Conservation (phyloP, 164 flowering plant species). For the Pachysandra terminalis region DNA sequence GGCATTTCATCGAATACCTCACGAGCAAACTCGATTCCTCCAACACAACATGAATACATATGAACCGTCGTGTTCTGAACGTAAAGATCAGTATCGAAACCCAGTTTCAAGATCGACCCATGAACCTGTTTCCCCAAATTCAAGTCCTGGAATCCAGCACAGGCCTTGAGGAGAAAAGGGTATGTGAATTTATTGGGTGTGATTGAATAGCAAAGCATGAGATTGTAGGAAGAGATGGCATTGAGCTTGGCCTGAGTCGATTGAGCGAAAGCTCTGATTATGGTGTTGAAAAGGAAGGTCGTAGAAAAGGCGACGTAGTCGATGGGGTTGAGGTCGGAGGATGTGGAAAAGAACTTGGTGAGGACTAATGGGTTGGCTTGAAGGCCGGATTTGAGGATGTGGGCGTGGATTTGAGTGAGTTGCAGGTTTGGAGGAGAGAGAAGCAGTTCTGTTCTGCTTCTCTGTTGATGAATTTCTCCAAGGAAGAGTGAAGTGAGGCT, state of each 20-base stretch:
- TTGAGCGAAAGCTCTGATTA: slow-evolving; percentile 41
- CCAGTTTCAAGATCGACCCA: slow-evolving; percentile 41
- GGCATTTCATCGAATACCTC: slow-evolving; percentile 44
- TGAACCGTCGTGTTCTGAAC: slow-evolving; percentile 52
- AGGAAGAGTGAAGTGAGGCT: background rate
- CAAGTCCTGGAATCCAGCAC: slow-evolving; percentile 39
- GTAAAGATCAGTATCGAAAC: slow-evolving; percentile 40
- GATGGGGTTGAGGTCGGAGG: slow-evolving; percentile 30
- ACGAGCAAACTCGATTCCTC: slow-evolving; percentile 33
- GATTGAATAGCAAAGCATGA: slow-evolving; percentile 31
- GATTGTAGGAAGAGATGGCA: slow-evolving; percentile 26
- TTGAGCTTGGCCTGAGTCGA: slow-evolving; percentile 17
- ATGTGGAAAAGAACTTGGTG: slow-evolving; percentile 42
- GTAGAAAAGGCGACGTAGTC: slow-evolving; percentile 31
- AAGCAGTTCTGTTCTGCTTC: slow-evolving; percentile 40
- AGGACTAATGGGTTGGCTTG: slow-evolving; percentile 43
- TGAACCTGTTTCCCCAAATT: slow-evolving; percentile 41
- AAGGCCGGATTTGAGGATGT: slow-evolving; percentile 42
- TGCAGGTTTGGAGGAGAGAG: slow-evolving; percentile 34
- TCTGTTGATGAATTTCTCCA: slow-evolving; percentile 9
- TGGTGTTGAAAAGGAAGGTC: slow-evolving; percentile 51
- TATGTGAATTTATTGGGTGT: slow-evolving; percentile 48
- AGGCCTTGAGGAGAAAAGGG: slow-evolving; percentile 55
- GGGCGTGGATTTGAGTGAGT: slow-evolving; percentile 40
- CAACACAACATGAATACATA: slow-evolving; percentile 37